Evolutionary conservation across 805 yeast species (phyloP), one percentile per base, ranked within the genome.

Genomic region (Lipomyces sp.): DNA sequence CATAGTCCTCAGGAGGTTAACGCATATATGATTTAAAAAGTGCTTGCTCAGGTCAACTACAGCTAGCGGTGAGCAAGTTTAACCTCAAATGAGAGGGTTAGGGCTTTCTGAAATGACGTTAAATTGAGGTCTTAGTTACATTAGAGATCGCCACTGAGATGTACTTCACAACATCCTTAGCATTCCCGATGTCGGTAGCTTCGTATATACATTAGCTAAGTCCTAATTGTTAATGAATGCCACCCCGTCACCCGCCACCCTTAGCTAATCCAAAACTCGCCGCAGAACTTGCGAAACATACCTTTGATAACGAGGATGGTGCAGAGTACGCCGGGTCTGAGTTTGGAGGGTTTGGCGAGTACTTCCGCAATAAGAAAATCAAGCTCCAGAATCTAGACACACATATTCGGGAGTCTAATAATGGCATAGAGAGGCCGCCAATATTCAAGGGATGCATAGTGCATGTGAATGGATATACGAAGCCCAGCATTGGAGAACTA

Each of bases 391-490:
- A 79, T 59, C 81, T 83, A 35, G 90, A 86, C 73, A 81, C 72
- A 13, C 64, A 67, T 30, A 64, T 71, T n/a, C 62, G 63, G 15
- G 42, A 45, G 8, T 24, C 30, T 70, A 66, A 69, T 24, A 51
- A 76, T 56, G 59, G 73, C n/a, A 64, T 57, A 10, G 59, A 63
- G 33, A 66, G 71, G 48, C 78, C 83, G 0, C 77, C 76, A 1
- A 79, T 93, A 0, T 92, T 94, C 74, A 73, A 79, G 48, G 86
- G 83, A 1, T 90, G 93, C 75, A 77, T 80, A 0, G 82, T 94
- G 3, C 87, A 89, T 75, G 92, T 94, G n/a, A 93, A 92, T 73
- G 99, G 99, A 0, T 86, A 89, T 73, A 94, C 98, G 0, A 79
- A 78, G 2, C 98, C 98, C 0, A 86, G 93, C n/a, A 83, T 92